These are phyloP conservation scores for Celoporthe dispersa DNA, from an alignment of 2,329 filamentous ascomycete species.

Conservation along the genomic window DNA sequence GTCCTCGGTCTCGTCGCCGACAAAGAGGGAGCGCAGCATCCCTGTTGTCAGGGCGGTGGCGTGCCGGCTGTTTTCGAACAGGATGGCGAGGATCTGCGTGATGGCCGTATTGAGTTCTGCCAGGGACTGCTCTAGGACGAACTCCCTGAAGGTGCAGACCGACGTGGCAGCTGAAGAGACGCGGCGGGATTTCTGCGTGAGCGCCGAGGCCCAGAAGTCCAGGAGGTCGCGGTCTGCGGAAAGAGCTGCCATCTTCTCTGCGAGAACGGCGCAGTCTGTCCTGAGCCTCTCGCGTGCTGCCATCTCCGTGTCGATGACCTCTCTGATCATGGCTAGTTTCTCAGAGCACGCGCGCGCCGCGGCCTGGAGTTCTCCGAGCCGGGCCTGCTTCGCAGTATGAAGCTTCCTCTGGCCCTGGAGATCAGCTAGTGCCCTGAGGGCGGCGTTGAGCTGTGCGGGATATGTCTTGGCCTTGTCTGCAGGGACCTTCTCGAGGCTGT, in stretches of 20 bases:
- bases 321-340: background rate
- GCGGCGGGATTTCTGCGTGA: background rate
- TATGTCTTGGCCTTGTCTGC: background rate
- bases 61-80: conserved; percentile 38
- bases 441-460: background rate
- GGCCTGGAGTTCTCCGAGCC: background rate
- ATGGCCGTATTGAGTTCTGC: conserved; percentile 37
- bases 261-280: background rate
- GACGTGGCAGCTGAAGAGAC: background rate
- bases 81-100: conserved; percentile 35
- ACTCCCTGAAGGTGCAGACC: background rate
- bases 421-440: background rate
- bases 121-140: background rate
- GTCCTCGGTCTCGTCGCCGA: background rate
- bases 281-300: background rate
- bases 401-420: background rate
- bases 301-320: background rate
- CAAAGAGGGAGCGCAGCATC: conserved; percentile 35
- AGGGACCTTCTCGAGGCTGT: background rate
- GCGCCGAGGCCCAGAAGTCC: background rate
- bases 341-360: background rate
- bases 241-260: background rate
- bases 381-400: background rate
- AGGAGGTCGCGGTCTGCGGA: conserved; percentile 6
- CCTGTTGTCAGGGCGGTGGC: conserved; percentile 34